Evolutionary conservation across 805 yeast genomes (phyloP).

Genomic region (Lipomyces starkeyi): DNA sequence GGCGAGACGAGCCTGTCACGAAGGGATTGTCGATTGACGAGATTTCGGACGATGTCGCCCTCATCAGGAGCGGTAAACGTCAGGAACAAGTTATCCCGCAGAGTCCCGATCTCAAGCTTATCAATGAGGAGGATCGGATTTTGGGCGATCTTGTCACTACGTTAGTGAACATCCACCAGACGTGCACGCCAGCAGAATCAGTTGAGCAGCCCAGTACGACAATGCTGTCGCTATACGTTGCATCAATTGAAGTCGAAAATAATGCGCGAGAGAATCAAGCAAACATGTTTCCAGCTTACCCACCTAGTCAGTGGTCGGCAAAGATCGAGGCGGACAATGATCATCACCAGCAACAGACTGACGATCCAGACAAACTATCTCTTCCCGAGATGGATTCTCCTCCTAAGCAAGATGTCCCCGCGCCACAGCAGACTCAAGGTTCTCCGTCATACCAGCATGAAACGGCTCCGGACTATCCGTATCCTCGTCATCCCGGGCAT

Average conservation of each 20-base stretch:
- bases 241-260: constrained; percentile 14
- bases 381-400: not conserved
- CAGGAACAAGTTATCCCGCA: not conserved
- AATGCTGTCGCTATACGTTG: constrained; percentile 10
- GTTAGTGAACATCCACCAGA: not conserved
- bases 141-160: not conserved
- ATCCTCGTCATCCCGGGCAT: too few relatives aligned
- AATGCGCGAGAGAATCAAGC: not conserved
- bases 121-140: not conserved
- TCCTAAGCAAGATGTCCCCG: not conserved
- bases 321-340: not conserved
- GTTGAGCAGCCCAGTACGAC: constrained; percentile 9
- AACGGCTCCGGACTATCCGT: not conserved
- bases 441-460: constrained; percentile 1
- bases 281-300: constrained; percentile 5
- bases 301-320: not conserved
- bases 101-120: constrained; percentile 6
- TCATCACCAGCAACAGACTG: not conserved
- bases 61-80: not conserved
- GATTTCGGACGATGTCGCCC: not conserved
- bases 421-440: not conserved
- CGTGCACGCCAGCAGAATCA: not conserved
- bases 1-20: not conserved
- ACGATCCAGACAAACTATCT: not conserved
- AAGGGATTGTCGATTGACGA: constrained; percentile 2